Base-by-base conservation (phyloP, 2,329 filamentous ascomycete genomes). In the Fonsecaea nubica region DNA sequence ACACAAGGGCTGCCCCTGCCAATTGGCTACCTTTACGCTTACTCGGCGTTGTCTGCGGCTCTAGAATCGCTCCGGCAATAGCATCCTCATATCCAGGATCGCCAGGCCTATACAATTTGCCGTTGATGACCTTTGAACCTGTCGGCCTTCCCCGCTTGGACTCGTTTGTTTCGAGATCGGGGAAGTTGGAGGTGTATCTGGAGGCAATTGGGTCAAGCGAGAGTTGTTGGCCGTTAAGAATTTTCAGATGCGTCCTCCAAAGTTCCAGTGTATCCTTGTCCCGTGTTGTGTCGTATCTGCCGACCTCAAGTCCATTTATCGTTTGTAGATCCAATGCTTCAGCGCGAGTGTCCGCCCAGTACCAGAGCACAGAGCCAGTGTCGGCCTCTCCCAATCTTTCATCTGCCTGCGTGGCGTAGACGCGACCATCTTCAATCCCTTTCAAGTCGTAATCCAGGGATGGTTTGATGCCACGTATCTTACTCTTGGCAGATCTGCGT, bases 301-400 rank as follows among this genome's bases (percentile, higher is more conserved):
- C 80, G 4, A 85, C 81, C 35, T 85, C 83, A 1, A 82, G 72
- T 1, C 83, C 84, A 66, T 87, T 88, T 42, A 88, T 75, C 2
- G 82, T 82, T 33, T 82, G 81, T 5, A 89, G 72, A 33, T 84
- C 84, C 0, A 89, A 79, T 0, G 85, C 83, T 56, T 88, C 83
- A 0, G 82, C 82, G 0, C 87, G 80, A 25, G 79, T 79, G 60
- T 89, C 86, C 0, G 81, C 85, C 82, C 84, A 87, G 73, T 83
- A 86, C 86, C 86, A 89, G 12, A 52, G 48, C 15, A 72, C 25
- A n/a, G 69, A 56, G 52, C 59, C 63, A 13, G 77, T 80, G 1
- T 72, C 59, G 3, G 57, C 53, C 12, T 74, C 68, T 0, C 76
- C 72, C 33, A 88, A 85, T 2, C 86, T 83, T 0, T 76, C 67